phyloP scores from a whole-genome alignment of 1,284 basidiomycete genomes.

The Austroboletus novae-zelandiae region DNA sequence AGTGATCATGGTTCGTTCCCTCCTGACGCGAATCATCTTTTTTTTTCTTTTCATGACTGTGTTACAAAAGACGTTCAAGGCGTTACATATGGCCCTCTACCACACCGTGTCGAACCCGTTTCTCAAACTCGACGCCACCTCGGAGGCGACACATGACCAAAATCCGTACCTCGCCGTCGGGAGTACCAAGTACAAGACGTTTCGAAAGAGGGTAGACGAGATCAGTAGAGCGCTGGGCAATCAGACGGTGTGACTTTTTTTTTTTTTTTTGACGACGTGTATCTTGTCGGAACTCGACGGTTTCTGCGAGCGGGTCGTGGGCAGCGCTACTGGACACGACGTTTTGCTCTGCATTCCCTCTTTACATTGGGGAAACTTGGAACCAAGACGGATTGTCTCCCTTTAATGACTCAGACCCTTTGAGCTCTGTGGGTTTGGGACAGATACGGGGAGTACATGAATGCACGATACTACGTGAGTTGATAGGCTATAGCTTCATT shows the following conservation, averaged over 20 bases:
- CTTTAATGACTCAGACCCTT: slow-evolving; percentile 76
- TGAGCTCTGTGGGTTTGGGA: slow-evolving; percentile 66
- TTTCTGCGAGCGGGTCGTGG: slow-evolving; percentile 27
- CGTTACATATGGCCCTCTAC: slow-evolving; percentile 79
- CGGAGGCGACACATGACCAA: slow-evolving; percentile 51
- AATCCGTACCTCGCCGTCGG: slow-evolving; percentile 56
- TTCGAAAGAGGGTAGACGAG: slow-evolving; percentile 69
- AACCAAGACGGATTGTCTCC: slow-evolving; percentile 60
- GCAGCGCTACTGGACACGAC: slow-evolving; percentile 24
- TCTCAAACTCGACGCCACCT: slow-evolving; percentile 53
- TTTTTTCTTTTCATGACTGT: not conserved
- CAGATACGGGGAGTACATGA: slow-evolving; percentile 86
- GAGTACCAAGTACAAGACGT: slow-evolving; percentile 64
- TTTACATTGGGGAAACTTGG: slow-evolving; percentile 20
- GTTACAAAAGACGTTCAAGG: slow-evolving; percentile 65
- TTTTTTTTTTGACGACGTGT: too few species aligned
- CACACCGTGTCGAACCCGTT: slow-evolving; percentile 77
- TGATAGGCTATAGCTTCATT: slow-evolving; percentile 51
- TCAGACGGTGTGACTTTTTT: not conserved
- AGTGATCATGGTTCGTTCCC: slow-evolving; percentile 61
- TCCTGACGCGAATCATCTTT: not conserved
- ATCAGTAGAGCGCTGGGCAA: slow-evolving; percentile 54
- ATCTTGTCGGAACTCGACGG: slow-evolving; percentile 5
- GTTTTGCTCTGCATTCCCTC: not conserved
- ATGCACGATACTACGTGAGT: slow-evolving; percentile 32